Percentiles rank a stretch among this genome's conserved stretches.
phyloP scores from a whole-genome alignment of 495 filamentous ascomycete genomes.

The Penicillium egyptiacum region DNA sequence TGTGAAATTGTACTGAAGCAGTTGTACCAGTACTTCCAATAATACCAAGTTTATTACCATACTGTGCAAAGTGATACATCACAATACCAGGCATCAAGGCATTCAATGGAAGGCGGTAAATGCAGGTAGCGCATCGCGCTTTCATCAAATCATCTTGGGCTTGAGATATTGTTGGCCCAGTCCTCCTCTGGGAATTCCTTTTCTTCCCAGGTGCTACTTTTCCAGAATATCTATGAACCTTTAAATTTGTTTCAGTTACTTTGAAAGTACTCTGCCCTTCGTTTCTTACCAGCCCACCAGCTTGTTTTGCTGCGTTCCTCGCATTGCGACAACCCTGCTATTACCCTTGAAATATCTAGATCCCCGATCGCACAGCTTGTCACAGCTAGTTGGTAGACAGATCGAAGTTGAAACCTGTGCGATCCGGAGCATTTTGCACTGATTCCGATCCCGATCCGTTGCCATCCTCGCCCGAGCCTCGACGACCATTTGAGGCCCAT shows the following conservation, averaged over 20 bases:
- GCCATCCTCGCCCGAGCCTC: not conserved
- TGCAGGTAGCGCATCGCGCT: conserved; percentile 31
- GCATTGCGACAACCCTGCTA: conserved; percentile 14
- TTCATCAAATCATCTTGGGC: conserved; percentile 18
- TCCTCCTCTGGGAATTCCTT: not conserved
- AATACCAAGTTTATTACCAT: not conserved
- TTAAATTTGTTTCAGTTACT: not conserved
- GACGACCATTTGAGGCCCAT: conserved; percentile 3
- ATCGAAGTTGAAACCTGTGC: not conserved
- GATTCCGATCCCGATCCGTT: not conserved
- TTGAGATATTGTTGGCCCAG: conserved; percentile 12
- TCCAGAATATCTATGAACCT: not conserved
- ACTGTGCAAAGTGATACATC: not conserved
- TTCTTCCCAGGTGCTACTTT: not conserved
- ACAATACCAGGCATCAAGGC: conserved; percentile 26
- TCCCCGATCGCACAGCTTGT: not conserved
- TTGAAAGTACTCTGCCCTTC: not conserved
- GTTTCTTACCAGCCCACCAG: not conserved
- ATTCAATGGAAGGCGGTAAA: conserved; percentile 24
- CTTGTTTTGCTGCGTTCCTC: conserved; percentile 4
- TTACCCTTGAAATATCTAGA: conserved; percentile 1
- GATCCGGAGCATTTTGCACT: not conserved
- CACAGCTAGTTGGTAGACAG: not conserved
- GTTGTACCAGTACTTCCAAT: not conserved
- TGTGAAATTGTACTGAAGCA: not conserved